Conservation (phyloP, 2,329 filamentous ascomycete genomes). For the Incumbomyces delicatus region DNA sequence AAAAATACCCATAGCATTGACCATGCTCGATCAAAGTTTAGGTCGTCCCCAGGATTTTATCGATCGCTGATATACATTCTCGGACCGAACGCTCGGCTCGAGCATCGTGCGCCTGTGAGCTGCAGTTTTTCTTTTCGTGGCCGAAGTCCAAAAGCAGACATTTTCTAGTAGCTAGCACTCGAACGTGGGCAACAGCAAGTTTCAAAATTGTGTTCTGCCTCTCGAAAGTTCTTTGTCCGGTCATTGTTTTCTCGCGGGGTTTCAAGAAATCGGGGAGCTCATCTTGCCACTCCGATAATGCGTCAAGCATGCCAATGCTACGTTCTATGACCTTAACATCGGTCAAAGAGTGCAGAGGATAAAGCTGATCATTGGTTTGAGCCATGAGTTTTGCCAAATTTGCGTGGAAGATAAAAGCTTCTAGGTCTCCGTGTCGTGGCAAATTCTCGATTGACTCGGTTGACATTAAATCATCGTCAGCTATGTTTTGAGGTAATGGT, state of each 20-base stretch:
- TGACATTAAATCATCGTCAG: constrained; percentile 48
- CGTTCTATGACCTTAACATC: constrained; percentile 18
- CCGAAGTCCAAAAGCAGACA: constrained; percentile 20
- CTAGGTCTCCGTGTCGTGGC: constrained; percentile 21
- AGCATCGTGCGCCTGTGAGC: constrained; percentile 8
- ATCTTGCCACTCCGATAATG: constrained; percentile 18
- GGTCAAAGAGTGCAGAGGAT: constrained; percentile 18
- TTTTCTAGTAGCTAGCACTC: constrained; percentile 22
- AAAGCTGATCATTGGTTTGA: constrained; percentile 20
- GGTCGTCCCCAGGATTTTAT: constrained; percentile 16
- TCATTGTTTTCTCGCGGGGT: constrained; percentile 20
- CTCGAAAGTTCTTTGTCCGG: constrained; percentile 20
- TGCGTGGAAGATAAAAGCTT: constrained; percentile 19
- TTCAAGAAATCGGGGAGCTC: constrained; percentile 22
- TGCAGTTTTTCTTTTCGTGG: constrained; percentile 6
- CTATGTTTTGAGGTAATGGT: constrained; percentile 44
- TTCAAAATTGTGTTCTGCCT: constrained; percentile 23
- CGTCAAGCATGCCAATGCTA: constrained; percentile 16
- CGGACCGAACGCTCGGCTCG: constrained; percentile 13
- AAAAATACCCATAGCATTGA: constrained; percentile 21
- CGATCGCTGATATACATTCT: constrained; percentile 21
- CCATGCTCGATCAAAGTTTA: constrained; percentile 18
- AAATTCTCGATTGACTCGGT: constrained; percentile 28
- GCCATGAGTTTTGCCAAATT: constrained; percentile 22
- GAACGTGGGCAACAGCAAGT: constrained; percentile 22